Conservation (phyloP, 805 yeast species). For the Candida ponderosae region DNA sequence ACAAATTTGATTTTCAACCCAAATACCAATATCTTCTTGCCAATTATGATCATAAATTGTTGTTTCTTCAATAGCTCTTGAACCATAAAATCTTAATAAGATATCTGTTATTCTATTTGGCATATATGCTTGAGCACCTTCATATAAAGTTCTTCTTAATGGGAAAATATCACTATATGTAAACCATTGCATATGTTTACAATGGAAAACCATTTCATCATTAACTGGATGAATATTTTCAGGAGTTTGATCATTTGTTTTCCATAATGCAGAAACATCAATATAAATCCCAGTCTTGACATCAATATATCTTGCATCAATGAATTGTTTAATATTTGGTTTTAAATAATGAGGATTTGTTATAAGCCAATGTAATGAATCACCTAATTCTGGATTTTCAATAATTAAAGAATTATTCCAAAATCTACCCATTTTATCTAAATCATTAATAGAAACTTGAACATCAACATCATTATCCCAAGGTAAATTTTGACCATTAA, state of each 20-base stretch:
- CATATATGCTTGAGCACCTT: constrained; percentile 36
- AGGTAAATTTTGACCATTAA: constrained; percentile 49
- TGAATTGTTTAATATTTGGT: constrained; percentile 33
- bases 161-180: constrained; percentile 28
- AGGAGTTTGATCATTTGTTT: constrained; percentile 6
- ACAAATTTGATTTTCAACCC: constrained; percentile 40
- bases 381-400: constrained; percentile 28
- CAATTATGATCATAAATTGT: constrained; percentile 25
- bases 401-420: constrained; percentile 44
- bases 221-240: constrained; percentile 8
- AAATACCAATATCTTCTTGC: constrained; percentile 33
- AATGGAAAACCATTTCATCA: constrained; percentile 8
- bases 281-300: constrained; percentile 40
- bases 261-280: constrained; percentile 37
- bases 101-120: constrained; percentile 31
- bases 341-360: constrained; percentile 25
- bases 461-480: constrained; percentile 61
- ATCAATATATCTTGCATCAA: constrained; percentile 39
- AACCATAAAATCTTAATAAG: constrained; percentile 29
- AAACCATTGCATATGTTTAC: constrained; percentile 17
- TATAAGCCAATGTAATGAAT: constrained; percentile 26
- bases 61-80: constrained; percentile 16
- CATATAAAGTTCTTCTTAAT: constrained; percentile 30
- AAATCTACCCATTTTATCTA: constrained; percentile 33
- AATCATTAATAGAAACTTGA: constrained; percentile 43